Evolutionary conservation across 1,284 basidiomycete genomes (phyloP).

Genomic region (Meira nashicola): DNA sequence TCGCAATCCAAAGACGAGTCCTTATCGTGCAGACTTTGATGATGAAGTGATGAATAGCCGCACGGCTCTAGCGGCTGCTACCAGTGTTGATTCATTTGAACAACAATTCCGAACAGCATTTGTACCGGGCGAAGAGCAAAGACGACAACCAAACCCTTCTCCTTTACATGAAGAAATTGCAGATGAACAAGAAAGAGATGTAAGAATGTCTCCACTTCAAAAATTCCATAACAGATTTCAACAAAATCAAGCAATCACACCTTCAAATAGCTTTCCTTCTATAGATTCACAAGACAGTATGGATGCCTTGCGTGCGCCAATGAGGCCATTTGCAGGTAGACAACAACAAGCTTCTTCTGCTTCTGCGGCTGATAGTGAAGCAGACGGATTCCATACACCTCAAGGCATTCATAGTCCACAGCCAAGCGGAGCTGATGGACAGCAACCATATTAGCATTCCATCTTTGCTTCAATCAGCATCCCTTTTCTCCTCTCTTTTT

Average conservation of each 20-base stretch:
- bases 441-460: background rate
- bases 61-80: constrained; percentile 5
- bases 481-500: background rate
- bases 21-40: constrained; percentile 1
- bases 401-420: background rate
- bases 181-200: background rate
- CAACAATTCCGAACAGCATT: constrained; percentile 10
- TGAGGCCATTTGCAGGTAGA: background rate
- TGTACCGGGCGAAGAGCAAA: background rate
- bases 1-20: too few relatives aligned
- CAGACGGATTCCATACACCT: constrained; percentile 6
- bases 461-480: background rate
- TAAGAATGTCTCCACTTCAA: constrained; percentile 3
- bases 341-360: background rate
- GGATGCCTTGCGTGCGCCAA: background rate
- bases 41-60: constrained; percentile 3
- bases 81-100: constrained; percentile 9
- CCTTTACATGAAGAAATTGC: background rate
- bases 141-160: background rate
- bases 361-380: constrained; percentile 1
- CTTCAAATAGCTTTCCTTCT: background rate
- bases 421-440: background rate
- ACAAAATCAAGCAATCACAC: background rate
- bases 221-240: constrained; percentile 11
- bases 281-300: too few relatives aligned